Evolutionary conservation across 768 basidiomycete species (phyloP), one percentile per base, ranked within the genome.

Genomic region (Naganishia onofrii): DNA sequence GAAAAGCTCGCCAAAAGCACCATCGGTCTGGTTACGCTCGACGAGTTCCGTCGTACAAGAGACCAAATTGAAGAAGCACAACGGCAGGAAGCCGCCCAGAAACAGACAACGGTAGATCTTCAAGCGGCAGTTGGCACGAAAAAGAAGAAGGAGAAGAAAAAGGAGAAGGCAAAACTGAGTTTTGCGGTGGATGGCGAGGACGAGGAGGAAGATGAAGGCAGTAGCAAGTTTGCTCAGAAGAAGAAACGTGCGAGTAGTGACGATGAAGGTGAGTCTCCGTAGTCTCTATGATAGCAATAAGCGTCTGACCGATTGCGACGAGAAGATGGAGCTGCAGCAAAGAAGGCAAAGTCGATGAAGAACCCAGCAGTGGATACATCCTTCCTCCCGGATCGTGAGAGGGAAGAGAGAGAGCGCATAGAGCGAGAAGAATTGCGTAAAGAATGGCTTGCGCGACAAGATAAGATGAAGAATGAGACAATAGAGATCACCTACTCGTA

Each of bases 341-440:
- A 94, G 80, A 87, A 88, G 52, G 82, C 86, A 70, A 93, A 90
- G 80, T 86, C 94, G 51, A 88, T 89, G 80, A 98, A 99, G 84
- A 97, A 98, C 74, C 96, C 96, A 0, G 85, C 89, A 53, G 96
- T 98, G 34, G 96, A 98, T 77, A 99, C 96, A 0, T 97, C 94
- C 0, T 99, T 99, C 83, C 85, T 99, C 9, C 96, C 96, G 0
- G 96, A 99, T 80, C 87, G 96, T n/a, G 93, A 94, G 28, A 89
- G 96, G 13, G 96, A 99, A 77, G 93, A 94, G 78, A 86, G 87
- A 9, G 96, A 99, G 80, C 87, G 94, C 19, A 86, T 86, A 70
- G 89, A 93, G 79, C 85, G 95, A 46, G 96, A 99, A 79, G 86
- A 90, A 60, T 84, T 99, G 48, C 85, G 96, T 1, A 85, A 92